Evolutionary conservation across 2,329 filamentous ascomycete genomes (phyloP).

Genomic region (Parasarocladium wereldwijsianum): DNA sequence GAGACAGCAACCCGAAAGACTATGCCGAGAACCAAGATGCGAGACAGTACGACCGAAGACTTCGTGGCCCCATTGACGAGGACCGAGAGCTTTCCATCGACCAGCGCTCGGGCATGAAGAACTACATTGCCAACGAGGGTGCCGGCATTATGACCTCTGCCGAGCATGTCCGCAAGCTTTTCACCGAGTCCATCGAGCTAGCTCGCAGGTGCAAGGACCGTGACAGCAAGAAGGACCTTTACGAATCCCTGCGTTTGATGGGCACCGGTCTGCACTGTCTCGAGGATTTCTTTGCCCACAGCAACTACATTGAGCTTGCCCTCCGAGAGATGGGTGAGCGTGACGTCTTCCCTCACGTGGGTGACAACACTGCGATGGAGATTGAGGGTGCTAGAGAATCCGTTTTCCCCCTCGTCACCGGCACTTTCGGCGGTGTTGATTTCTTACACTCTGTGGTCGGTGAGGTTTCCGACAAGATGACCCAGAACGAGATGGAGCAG

Average conservation of each 20-base stretch:
- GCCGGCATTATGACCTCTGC: slow-evolving; percentile 71
- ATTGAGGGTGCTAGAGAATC: slow-evolving; percentile 48
- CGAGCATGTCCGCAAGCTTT: slow-evolving; percentile 58
- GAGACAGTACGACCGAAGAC: slow-evolving; percentile 62
- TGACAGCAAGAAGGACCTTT: slow-evolving; percentile 53
- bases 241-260: slow-evolving; percentile 74
- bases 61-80: slow-evolving; percentile 74
- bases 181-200: slow-evolving; percentile 62
- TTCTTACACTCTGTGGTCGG: slow-evolving; percentile 79
- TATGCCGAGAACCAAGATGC: slow-evolving; percentile 86
- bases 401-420: slow-evolving; percentile 76
- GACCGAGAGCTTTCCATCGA: slow-evolving; percentile 66
- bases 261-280: slow-evolving; percentile 84
- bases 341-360: slow-evolving; percentile 77
- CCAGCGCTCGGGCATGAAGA: slow-evolving; percentile 65
- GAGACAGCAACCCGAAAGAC: slow-evolving; percentile 71
- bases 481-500: slow-evolving; percentile 79
- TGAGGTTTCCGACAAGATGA: slow-evolving; percentile 73
- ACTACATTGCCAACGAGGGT: slow-evolving; percentile 83
- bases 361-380: slow-evolving; percentile 54
- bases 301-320: slow-evolving; percentile 81
- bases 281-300: slow-evolving; percentile 84
- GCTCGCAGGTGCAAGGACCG: slow-evolving; percentile 52
- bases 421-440: slow-evolving; percentile 89
- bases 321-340: slow-evolving; percentile 74